Conservation (phyloP, 1,139 yeast genomes). For the Sugiyamaella grinbergsii region DNA sequence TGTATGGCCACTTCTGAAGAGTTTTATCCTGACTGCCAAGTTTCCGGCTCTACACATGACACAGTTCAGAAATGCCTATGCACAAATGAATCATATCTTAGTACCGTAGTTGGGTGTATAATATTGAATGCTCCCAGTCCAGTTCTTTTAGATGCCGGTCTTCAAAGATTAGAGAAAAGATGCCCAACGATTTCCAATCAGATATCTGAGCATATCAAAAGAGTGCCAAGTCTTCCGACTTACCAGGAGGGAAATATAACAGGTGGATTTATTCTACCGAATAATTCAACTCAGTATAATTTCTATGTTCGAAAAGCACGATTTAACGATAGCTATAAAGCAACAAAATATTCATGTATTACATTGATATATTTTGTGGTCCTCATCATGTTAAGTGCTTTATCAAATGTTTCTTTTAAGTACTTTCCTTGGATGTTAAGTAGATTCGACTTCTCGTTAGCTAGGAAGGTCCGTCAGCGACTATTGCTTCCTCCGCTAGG, state of each 20-base stretch:
- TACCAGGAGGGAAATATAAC: background rate
- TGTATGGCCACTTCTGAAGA: constrained; percentile 21
- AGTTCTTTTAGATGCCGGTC: constrained; percentile 6
- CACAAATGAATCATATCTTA: constrained; percentile 18
- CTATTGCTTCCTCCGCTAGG: constrained; percentile 26
- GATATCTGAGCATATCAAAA: constrained; percentile 8
- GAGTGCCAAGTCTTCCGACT: background rate
- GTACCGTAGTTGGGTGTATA: constrained; percentile 24
- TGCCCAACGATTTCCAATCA: constrained; percentile 7
- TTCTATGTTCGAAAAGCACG: constrained; percentile 16
- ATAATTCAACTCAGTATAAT: constrained; percentile 6
- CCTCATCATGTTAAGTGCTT: constrained; percentile 27
- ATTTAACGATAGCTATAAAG: constrained; percentile 13
- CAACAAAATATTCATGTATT: constrained; percentile 12
- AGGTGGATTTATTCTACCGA: constrained; percentile 7
- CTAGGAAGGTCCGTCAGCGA: constrained; percentile 26
- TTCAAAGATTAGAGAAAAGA: constrained; percentile 5
- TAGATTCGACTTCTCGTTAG: constrained; percentile 22
- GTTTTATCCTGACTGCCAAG: constrained; percentile 18
- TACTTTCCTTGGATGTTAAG: constrained; percentile 17
- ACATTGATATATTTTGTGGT: constrained; percentile 39
- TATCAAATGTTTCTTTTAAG: constrained; percentile 21
- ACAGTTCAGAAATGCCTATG: constrained; percentile 19
- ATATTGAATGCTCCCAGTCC: constrained; percentile 15
- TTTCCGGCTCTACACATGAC: background rate